Conservation (phyloP, 345 rosid genomes). For the Cochlearia excelsa region DNA sequence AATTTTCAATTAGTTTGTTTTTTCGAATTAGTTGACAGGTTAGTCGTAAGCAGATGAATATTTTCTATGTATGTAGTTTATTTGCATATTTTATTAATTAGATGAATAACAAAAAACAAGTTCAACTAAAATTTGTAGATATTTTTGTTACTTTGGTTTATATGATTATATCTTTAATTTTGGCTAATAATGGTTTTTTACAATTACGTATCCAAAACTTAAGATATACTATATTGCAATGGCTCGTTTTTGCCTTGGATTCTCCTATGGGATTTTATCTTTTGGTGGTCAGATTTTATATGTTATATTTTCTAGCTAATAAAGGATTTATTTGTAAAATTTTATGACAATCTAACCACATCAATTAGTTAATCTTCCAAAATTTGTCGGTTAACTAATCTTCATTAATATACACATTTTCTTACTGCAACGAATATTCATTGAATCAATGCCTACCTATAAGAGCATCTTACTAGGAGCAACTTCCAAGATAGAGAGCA, state of each 20-base stretch:
- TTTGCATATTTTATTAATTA: not conserved
- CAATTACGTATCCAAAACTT: no score
- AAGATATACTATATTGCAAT: no score
- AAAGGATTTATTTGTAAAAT: not conserved
- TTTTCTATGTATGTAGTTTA: not conserved
- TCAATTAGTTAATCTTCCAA: constrained; percentile 5
- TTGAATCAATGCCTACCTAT: constrained; percentile 28
- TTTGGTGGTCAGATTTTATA: no score
- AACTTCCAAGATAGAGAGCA: constrained; percentile 22
- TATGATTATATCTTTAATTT: no score
- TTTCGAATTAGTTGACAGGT: constrained; percentile 29
- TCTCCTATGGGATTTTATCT: no score
- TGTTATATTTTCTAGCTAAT: not conserved
- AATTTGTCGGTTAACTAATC: constrained; percentile 20
- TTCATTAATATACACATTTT: not conserved
- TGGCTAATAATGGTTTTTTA: no score
- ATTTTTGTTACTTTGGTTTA: no score
- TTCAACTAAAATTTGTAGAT: no score
- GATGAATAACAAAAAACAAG: no score
- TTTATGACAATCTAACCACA: not conserved
- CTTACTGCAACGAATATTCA: constrained; percentile 15
- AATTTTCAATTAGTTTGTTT: not conserved
- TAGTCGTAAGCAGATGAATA: constrained; percentile 4
- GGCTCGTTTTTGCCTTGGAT: no score
- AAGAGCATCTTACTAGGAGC: constrained; percentile 34